Conservation (phyloP, 768 basidiomycete species). For the Boletus rubescentipes region DNA sequence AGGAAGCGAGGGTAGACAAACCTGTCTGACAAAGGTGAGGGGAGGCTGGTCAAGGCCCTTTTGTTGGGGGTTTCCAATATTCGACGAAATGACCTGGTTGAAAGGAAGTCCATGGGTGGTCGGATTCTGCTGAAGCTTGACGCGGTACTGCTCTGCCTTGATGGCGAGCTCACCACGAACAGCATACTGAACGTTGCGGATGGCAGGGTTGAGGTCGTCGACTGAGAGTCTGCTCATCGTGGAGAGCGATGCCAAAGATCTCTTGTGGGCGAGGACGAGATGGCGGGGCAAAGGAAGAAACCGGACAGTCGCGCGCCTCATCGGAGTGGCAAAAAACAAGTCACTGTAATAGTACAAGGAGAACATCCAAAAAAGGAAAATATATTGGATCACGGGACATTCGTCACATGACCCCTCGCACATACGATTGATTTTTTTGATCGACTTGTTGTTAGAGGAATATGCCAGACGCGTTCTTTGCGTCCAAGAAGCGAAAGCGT, state of each 20-base stretch:
- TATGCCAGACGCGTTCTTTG: constrained; percentile 88
- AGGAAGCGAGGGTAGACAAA: constrained; percentile 32
- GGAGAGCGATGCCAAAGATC: constrained; percentile 2
- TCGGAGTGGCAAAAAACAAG: constrained; percentile 2
- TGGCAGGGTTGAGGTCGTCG: constrained; percentile 76
- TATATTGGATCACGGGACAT: not conserved
- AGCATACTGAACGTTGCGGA: constrained; percentile 91
- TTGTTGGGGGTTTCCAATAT: constrained; percentile 99
- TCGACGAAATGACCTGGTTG: constrained; percentile 85
- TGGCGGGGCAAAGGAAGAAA: constrained; percentile 2
- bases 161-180: constrained; percentile 97
- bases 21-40: constrained; percentile 91
- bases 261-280: not conserved
- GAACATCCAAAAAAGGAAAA: constrained; percentile 1
- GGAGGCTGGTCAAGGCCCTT: constrained; percentile 91
- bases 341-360: not conserved
- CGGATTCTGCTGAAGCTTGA: constrained; percentile 56
- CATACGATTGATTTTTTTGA: constrained; percentile 23
- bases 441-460: not conserved
- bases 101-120: constrained; percentile 67
- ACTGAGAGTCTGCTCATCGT: constrained; percentile 60
- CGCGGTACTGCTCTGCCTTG: constrained; percentile 82
- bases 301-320: constrained; percentile 5
- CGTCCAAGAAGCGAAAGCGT: constrained; percentile 64
- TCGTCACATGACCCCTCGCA: constrained; percentile 13